A percentile compares a stretch with the other conserved stretches of the same genome.
These are phyloP conservation scores for Ceratocystis cubensis DNA, from an alignment of 2,329 filamentous ascomycete genomes.

Conservation along the genomic window DNA sequence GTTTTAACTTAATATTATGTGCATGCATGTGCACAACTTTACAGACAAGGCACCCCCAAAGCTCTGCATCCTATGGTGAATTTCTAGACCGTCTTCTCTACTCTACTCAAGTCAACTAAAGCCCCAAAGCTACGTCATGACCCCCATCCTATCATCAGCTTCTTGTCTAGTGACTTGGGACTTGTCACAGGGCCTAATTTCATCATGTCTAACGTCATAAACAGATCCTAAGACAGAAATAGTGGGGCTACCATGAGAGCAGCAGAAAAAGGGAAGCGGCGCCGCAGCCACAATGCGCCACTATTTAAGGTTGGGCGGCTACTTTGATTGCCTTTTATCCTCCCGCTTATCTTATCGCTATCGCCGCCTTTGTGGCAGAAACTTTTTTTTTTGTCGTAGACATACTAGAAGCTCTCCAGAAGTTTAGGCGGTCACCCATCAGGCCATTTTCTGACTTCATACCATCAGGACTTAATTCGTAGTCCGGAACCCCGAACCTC, in stretches of 20 bases:
- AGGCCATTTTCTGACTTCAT: background rate
- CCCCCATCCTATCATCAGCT: background rate
- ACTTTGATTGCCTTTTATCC: background rate
- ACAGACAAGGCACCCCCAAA: too few relatives aligned
- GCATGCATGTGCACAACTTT: too few relatives aligned
- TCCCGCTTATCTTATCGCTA: slow-evolving; percentile 9
- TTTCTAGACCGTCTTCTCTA: background rate
- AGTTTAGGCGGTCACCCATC: background rate
- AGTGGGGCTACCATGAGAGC: background rate
- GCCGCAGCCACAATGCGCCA: background rate
- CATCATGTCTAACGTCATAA: background rate
- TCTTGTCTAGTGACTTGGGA: background rate
- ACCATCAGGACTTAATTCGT: background rate
- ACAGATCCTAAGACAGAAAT: background rate
- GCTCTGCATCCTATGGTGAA: too few relatives aligned
- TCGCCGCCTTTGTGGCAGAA: slow-evolving; percentile 9
- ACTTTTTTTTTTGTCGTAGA: slow-evolving; percentile 6
- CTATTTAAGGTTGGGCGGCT: background rate
- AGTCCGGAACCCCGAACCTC: background rate
- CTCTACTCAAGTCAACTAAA: background rate
- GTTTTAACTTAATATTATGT: too few relatives aligned
- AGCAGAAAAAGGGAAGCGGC: background rate
- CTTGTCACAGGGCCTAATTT: background rate
- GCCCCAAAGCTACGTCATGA: background rate
- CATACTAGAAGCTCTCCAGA: background rate